Conservation (phyloP, 345 rosid genomes). For the Bruguiera gymnorhiza region DNA sequence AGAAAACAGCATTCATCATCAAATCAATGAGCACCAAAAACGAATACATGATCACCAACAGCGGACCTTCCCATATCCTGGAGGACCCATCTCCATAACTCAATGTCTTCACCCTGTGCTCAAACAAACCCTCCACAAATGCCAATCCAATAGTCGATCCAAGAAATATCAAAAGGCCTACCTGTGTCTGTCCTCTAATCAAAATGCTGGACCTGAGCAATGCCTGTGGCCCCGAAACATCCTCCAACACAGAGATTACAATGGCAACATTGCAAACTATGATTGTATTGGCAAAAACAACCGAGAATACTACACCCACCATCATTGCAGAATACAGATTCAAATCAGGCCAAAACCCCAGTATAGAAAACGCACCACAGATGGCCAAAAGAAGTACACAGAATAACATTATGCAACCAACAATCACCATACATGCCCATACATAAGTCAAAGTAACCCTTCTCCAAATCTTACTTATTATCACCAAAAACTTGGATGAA, state of each 20-base stretch:
- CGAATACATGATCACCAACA: constrained; percentile 79
- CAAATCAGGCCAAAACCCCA: constrained; percentile 55
- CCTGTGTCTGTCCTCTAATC: constrained; percentile 86
- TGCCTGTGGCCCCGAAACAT: constrained; percentile 75
- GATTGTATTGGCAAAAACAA: constrained; percentile 72
- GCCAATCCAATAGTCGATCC: constrained; percentile 80
- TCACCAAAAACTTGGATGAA: constrained; percentile 42
- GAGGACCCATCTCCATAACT: constrained; percentile 92
- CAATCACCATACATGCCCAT: constrained; percentile 59
- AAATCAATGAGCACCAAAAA: constrained; percentile 81
- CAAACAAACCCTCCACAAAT: constrained; percentile 81
- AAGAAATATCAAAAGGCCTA: constrained; percentile 75
- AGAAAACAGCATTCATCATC: constrained; percentile 87
- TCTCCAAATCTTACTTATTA: constrained; percentile 59
- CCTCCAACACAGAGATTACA: constrained; percentile 74
- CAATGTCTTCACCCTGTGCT: constrained; percentile 81
- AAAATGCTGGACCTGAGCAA: constrained; percentile 57
- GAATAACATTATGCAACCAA: constrained; percentile 62
- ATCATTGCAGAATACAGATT: constrained; percentile 51
- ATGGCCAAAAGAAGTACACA: constrained; percentile 54
- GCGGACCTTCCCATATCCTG: constrained; percentile 91
- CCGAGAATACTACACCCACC: constrained; percentile 62
- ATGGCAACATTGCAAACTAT: constrained; percentile 69
- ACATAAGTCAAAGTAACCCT: constrained; percentile 59
- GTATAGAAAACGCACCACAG: constrained; percentile 49